Base-by-base conservation (phyloP, 257 asterid genomes). In the Plantago major region DNA sequence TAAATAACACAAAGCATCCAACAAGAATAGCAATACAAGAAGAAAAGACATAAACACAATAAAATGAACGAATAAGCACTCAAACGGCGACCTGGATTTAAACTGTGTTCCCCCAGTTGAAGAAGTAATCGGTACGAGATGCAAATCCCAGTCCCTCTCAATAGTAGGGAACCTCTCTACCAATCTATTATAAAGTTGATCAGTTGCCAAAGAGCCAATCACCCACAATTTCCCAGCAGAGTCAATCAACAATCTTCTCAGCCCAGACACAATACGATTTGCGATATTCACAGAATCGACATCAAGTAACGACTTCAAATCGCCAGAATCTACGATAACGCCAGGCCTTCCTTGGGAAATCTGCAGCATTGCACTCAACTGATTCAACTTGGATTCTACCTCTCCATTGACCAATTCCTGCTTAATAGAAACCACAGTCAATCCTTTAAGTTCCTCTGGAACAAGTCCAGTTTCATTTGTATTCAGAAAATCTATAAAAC, bases 141-240 rank as follows among this genome's bases (percentile, higher is more conserved):
- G 79, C 82, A 92, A 80, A 79, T 89, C 93, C 86, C 85, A 90
- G 57, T 89, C 95, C 55, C 63, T 76, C 71, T 81, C 91, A 47
- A 82, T 70, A 4, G 76, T 60, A 11, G 95, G 95, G 68, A 89
- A 69, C 67, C 74, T 79, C 67, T 73, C 79, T 33, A 81, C 44
- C 11, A 86, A 73, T 80, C 74, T 86, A 73, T 71, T 79, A 46
- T 79, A 87, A 45, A 52, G 80, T 67, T 78, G 81, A 63, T 77
- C 87, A 63, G 79, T 78, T 28, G 76, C 76, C 40, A 84, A 71
- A 38, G 71, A 79, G 40, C 96, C 95, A 53, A 92, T 82, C 76
- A 86, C 68, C 97, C 95, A 81, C 55, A 92, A 33, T 62, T 69
- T 92, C 57, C 82, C 82, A 43, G 66, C 47, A 66, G 72, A 71